Base-by-base conservation (phyloP, 2,329 filamentous ascomycete genomes). In the Chaetomium olivaceum region DNA sequence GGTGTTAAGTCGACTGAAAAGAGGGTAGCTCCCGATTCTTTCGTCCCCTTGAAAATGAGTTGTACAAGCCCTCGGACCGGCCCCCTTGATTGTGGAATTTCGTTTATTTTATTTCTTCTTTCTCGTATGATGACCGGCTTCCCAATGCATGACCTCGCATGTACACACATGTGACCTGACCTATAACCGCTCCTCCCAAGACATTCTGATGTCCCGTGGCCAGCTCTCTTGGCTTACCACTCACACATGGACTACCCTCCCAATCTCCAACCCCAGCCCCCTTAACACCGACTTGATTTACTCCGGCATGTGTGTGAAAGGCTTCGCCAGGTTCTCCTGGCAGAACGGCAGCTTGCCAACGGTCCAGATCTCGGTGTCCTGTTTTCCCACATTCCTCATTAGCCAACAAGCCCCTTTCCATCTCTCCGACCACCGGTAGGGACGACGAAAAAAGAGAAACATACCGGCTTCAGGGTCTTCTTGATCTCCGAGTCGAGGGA, bases 311-410 rank as follows among this genome's bases (percentile, higher is more conserved):
- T 87, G 78, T 73, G 83, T 76, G 75, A 89, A 89, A 3, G 86
- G 81, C 76, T 89, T 85, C 58, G 80, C 85, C 68, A 90, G 80
- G 70, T 84, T 77, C 81, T 90, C 88, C 80, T 86, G 81, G 80
- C 87, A 88, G 80, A 90, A 90, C 19, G 88, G 87, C 70, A 90
- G 82, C 83, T 90, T 90, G 79, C 85, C 76, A 69, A 81, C 83
- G 58, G 87, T 88, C 87, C 88, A 90, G 78, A 90, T 90, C 79
- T 90, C 88, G 71, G 86, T 88, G 71, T 87, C 83, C 83, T 86
- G 16, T 54, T 50, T 3, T 8, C 21, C 27, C 55, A n/a, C 27
- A 8, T 21, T 6, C 4, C 21, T 43, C 36, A 25, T 39, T 19
- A 33, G 36, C 11, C 16, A 29, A 12, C 43, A n/a, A n/a, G n/a